Conservation (phyloP, 1,139 yeast species). For the Debaryomyces psychrophilus region DNA sequence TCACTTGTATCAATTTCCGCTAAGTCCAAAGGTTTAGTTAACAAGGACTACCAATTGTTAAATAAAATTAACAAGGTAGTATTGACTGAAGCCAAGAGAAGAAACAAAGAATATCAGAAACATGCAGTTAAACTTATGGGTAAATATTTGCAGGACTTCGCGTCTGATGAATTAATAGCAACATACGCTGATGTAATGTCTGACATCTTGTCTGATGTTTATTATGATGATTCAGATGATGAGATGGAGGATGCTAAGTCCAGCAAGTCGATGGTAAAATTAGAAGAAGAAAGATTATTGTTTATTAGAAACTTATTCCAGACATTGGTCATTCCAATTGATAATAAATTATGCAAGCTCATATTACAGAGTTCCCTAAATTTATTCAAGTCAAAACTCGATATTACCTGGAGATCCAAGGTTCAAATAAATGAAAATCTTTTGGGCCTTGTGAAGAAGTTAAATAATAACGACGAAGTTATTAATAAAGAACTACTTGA, state of each 20-base stretch:
- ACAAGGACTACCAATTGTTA: constrained; percentile 26
- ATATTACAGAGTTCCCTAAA: constrained; percentile 25
- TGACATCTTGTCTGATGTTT: constrained; percentile 37
- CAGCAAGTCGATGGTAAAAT: constrained; percentile 30
- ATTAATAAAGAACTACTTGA: constrained; percentile 17
- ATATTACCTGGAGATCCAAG: constrained; percentile 64
- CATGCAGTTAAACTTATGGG: constrained; percentile 55
- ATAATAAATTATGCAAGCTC: constrained; percentile 28
- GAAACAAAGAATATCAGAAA: constrained; percentile 65
- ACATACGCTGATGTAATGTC: constrained; percentile 43
- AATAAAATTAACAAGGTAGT: constrained; percentile 48
- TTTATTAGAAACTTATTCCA: constrained; percentile 37
- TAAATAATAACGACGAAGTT: constrained; percentile 5
- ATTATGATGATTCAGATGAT: constrained; percentile 30
- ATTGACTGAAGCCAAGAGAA: constrained; percentile 64
- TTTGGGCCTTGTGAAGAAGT: constrained; percentile 17
- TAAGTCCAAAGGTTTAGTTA: constrained; percentile 41
- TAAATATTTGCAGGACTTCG: constrained; percentile 47
- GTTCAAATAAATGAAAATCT: constrained; percentile 44
- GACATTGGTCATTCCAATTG: constrained; percentile 29
- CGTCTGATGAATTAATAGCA: constrained; percentile 40
- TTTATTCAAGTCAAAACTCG: constrained; percentile 35
- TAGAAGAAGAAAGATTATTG: constrained; percentile 42
- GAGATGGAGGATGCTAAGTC: constrained; percentile 36
- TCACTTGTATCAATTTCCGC: constrained; percentile 66